Conservation (phyloP, 2,329 filamentous ascomycete genomes). For the Ceratocystis cacaofunesta region DNA sequence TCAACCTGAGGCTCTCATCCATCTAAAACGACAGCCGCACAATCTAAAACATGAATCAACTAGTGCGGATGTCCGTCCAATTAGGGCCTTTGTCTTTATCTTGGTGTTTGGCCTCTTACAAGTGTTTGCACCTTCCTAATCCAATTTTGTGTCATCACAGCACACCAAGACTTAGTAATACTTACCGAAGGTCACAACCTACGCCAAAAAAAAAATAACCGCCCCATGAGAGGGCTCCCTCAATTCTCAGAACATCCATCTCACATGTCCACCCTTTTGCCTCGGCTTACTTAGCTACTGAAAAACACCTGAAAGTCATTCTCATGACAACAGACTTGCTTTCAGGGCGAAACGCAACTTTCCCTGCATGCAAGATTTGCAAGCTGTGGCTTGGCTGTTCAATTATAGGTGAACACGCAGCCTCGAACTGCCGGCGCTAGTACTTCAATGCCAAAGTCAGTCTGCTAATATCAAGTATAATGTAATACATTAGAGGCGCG, state of each 20-base stretch:
- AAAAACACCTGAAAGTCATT: neutral
- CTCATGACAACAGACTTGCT: no score
- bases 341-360: neutral
- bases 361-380: neutral
- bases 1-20: neutral
- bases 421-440: constrained; percentile 1
- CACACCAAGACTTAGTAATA: neutral
- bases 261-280: neutral
- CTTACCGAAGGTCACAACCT: neutral
- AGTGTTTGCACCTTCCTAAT: constrained; percentile 4
- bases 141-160: neutral
- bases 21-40: neutral
- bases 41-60: neutral
- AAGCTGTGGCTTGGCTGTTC: neutral
- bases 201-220: neutral
- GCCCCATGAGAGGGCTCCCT: neutral
- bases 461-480: neutral
- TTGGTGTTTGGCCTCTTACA: neutral
- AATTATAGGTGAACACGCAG: neutral
- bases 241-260: neutral
- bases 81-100: neutral
- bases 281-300: neutral
- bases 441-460: neutral
- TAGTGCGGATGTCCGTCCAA: neutral
- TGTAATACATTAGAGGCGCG: neutral